Evolutionary conservation across 768 basidiomycete genomes (phyloP).

Genomic region (Suillus americanus): DNA sequence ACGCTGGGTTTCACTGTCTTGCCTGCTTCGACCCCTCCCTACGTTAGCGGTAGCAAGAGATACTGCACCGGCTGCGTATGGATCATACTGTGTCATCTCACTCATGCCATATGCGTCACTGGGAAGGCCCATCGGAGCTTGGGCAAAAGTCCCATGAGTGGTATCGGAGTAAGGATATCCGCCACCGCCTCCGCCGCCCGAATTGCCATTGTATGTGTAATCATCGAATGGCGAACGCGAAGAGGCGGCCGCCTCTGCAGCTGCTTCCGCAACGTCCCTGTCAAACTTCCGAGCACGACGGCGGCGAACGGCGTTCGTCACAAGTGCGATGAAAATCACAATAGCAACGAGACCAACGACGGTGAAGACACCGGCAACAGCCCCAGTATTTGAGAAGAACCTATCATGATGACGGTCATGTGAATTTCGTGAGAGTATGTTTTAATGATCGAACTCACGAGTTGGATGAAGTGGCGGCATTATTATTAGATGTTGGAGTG

Average conservation of each 20-base stretch:
- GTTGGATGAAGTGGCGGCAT: conserved; percentile 11
- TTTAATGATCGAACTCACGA: conserved; percentile 22
- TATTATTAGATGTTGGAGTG: background rate
- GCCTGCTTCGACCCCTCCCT: conserved; percentile 24
- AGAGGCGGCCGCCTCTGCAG: conserved; percentile 57
- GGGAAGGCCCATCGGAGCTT: conserved; percentile 41
- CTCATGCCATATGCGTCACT: conserved; percentile 52
- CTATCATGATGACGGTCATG: conserved; percentile 30
- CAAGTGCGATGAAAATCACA: conserved; percentile 47
- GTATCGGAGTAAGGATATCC: conserved; percentile 45
- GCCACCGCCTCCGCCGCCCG: conserved; percentile 12
- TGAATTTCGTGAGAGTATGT: conserved; percentile 6
- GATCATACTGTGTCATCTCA: conserved; percentile 42
- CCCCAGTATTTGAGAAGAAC: conserved; percentile 72
- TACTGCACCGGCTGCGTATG: conserved; percentile 29
- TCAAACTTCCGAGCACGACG: conserved; percentile 67
- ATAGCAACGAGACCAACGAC: conserved; percentile 65
- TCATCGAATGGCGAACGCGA: conserved; percentile 55
- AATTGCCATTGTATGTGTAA: conserved; percentile 29
- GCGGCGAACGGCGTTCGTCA: conserved; percentile 57
- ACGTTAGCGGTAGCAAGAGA: conserved; percentile 18
- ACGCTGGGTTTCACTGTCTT: conserved; percentile 30
- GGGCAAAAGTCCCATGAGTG: conserved; percentile 57
- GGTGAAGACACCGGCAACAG: conserved; percentile 70
- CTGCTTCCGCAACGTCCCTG: conserved; percentile 71